Evolutionary conservation across 2,329 filamentous ascomycete genomes (phyloP).

Genomic region (Neonectria hederae): DNA sequence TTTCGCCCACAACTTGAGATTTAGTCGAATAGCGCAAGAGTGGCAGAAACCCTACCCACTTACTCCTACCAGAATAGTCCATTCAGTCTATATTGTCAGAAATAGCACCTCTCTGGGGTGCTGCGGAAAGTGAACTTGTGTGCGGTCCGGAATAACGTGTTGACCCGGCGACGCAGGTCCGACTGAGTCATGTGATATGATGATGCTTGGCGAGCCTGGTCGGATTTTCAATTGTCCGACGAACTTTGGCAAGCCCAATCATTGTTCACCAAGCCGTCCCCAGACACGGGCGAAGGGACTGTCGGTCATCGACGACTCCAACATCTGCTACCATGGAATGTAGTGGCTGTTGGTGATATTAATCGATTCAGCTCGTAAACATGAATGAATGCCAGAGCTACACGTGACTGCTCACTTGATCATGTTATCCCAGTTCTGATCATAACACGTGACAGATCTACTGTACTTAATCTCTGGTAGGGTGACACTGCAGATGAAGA

Average conservation of each 20-base stretch:
- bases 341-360: neutral
- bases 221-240: neutral
- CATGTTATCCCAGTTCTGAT: neutral
- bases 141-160: neutral
- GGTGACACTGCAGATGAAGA: constrained; percentile 3
- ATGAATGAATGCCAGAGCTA: neutral
- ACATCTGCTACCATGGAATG: neutral
- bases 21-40: neutral
- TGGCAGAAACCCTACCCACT: neutral
- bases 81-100: neutral
- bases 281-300: neutral
- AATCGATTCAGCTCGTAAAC: neutral
- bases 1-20: neutral
- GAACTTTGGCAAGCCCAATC: neutral
- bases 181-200: neutral
- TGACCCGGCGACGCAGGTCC: neutral
- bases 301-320: neutral
- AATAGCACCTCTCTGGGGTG: neutral
- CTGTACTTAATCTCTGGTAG: neutral
- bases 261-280: neutral
- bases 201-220: neutral
- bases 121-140: neutral
- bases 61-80: neutral
- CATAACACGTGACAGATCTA: neutral
- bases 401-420: neutral